Percentiles rank a stretch among this genome's conserved stretches.
Evolutionary conservation across 2,329 filamentous ascomycete genomes (phyloP).

Genomic region (Penicillium sp.): DNA sequence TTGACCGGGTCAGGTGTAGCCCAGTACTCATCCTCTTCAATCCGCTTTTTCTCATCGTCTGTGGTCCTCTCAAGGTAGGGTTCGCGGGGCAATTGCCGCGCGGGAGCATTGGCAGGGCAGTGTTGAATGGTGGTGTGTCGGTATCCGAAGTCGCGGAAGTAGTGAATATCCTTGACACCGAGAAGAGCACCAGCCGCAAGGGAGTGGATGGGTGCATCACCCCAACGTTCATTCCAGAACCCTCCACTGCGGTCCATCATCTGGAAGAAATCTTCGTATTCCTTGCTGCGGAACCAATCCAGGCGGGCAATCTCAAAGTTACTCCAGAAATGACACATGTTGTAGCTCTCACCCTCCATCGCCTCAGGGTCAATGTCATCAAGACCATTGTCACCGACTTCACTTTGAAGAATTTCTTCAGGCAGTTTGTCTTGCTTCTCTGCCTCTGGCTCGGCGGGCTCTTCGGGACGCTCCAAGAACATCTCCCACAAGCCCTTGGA

Average conservation of each 20-base stretch:
- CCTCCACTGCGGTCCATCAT: slow-evolving; percentile 98
- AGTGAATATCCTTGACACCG: slow-evolving; percentile 81
- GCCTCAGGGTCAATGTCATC: slow-evolving; percentile 82
- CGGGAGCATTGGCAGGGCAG: slow-evolving; percentile 91
- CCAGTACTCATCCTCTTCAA: slow-evolving; percentile 96
- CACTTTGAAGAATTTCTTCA: slow-evolving; percentile 75
- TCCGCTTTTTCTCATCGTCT: slow-evolving; percentile 73
- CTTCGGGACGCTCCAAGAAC: slow-evolving; percentile 72
- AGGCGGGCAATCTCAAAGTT: slow-evolving; percentile 97
- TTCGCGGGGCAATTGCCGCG: slow-evolving; percentile 74
- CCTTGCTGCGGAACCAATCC: slow-evolving; percentile 94
- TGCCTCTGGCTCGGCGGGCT: slow-evolving; percentile 51
- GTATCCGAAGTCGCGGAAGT: slow-evolving; percentile 98
- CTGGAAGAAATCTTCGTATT: slow-evolving; percentile 96
- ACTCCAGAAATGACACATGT: slow-evolving; percentile 99
- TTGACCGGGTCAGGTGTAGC: slow-evolving; percentile 79
- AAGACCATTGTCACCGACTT: slow-evolving; percentile 68
- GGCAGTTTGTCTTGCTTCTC: slow-evolving; percentile 69
- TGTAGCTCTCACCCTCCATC: slow-evolving; percentile 98
- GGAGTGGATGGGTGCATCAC: slow-evolving; percentile 96
- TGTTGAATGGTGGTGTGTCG: slow-evolving; percentile 98
- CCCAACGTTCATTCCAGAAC: slow-evolving; percentile 99
- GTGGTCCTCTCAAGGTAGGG: slow-evolving; percentile 83
- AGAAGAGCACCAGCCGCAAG: slow-evolving; percentile 89
- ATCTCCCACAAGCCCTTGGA: slow-evolving; percentile 97